Evolutionary conservation across 108 stramenopile genomes (phyloP).

Genomic region (Craspedostauros australis): DNA sequence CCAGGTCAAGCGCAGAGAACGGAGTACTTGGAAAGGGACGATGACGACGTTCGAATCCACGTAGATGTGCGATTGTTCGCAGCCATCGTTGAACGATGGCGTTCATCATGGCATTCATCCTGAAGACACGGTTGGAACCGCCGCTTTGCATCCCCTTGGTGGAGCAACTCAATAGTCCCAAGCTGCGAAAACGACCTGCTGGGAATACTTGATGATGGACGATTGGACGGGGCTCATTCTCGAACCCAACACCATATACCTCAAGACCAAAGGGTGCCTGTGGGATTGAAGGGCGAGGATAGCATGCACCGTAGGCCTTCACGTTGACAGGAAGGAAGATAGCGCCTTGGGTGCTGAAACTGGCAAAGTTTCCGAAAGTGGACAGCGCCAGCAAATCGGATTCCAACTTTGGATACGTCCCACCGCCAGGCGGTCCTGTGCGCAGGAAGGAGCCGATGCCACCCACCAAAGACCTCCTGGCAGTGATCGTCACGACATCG

Average conservation of each 20-base stretch:
- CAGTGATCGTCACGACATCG: constrained; percentile 77
- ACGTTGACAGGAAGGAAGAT: constrained; percentile 3
- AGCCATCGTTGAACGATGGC: neutral
- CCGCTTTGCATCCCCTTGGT: constrained; percentile 28
- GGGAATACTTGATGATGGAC: constrained; percentile 44
- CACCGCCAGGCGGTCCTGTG: constrained; percentile 8
- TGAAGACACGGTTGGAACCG: constrained; percentile 48
- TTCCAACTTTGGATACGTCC: constrained; percentile 31
- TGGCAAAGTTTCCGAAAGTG: neutral
- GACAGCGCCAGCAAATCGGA: constrained; percentile 7
- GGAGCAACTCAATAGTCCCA: constrained; percentile 52
- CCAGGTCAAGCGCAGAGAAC: constrained; percentile 14
- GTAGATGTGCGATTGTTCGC: constrained; percentile 1
- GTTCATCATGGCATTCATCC: constrained; percentile 25
- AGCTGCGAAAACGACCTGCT: constrained; percentile 40
- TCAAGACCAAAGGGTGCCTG: constrained; percentile 46
- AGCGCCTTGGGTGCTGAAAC: neutral
- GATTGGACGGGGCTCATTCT: constrained; percentile 33
- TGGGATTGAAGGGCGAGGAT: constrained; percentile 65
- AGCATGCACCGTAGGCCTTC: constrained; percentile 8
- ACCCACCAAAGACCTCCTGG: constrained; percentile 56
- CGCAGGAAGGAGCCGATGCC: constrained; percentile 19
- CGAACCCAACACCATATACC: constrained; percentile 24
- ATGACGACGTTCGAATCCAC: constrained; percentile 42
- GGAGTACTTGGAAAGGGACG: constrained; percentile 3